Evolutionary conservation across 768 basidiomycete genomes (phyloP), one percentile per base, ranked within the genome.

Genomic region (Solioccasus polychromus): DNA sequence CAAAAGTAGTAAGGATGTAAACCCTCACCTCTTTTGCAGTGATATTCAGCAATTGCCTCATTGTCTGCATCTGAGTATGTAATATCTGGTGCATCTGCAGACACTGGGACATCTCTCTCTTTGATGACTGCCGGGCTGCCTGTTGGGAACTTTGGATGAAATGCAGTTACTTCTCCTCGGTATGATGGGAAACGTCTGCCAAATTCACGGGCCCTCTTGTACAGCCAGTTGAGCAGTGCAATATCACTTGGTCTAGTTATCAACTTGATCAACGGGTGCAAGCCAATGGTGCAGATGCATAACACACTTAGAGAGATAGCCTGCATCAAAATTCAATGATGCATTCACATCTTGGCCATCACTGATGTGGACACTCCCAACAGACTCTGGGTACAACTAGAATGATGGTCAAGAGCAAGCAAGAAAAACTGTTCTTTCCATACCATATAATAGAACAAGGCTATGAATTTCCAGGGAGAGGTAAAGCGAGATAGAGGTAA

Each of bases 131-230:
- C 68, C n/a, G 51, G 18, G 20, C 69, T 60, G 7, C 52, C 60
- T 1, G 41, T 42, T 1, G 59, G 26, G 44, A 71, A 71, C 9
- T 31, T 18, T 4, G 68, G 69, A 15, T 58, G 51, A 14, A 4
- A 2, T 5, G 12, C 6, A 14, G 29, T 3, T 1, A 34, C 39
- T 35, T 58, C 54, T 22, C 57, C 57, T 19, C 57, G 35, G 35
- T 48, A 55, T 6, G 39, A 38, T 5, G 66, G 54, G 75, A 82
- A 76, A 11, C 83, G 76, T 26, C 83, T 73, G 4, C 68, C 65
- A 9, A 79, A 17, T 61, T 85, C 81, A 1, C 80, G 69, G 3
- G 57, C 45, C 39, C 69, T 72, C 54, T 83, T 85, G 59, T 82
- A 83, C 0, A 58, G 64, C 71, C 76, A 77, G 45, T 67, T 67